Percentiles rank a stretch among this genome's conserved stretches.
Evolutionary conservation across 2,329 filamentous ascomycete species (phyloP).

Genomic region (Ophiostoma ulmi): DNA sequence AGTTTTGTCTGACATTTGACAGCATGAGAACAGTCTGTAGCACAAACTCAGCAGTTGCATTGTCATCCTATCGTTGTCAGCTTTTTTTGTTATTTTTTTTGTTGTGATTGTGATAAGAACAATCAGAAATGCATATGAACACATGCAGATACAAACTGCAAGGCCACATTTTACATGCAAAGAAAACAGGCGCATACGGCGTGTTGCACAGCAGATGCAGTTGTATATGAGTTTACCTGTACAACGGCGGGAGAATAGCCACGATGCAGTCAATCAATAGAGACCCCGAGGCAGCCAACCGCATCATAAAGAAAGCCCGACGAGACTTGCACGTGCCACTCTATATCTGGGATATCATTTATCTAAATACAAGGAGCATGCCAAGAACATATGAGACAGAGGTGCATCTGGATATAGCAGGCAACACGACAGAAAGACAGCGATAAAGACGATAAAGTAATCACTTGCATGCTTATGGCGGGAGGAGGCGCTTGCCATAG

Average conservation of each 20-base stretch:
- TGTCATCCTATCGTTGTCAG: too few relatives aligned
- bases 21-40: too few relatives aligned
- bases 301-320: background rate
- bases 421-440: background rate
- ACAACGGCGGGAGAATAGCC: background rate
- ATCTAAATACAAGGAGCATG: background rate
- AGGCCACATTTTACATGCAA: too few relatives aligned
- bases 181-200: background rate
- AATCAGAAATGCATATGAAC: too few relatives aligned
- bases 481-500: background rate
- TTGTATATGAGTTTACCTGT: background rate
- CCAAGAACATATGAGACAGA: slow-evolving; percentile 3
- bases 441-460: background rate
- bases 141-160: too few relatives aligned
- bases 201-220: background rate
- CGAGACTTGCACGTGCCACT: background rate
- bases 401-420: background rate
- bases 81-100: too few relatives aligned
- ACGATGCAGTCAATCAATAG: background rate
- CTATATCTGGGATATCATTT: background rate
- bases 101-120: too few relatives aligned
- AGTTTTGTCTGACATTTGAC: too few relatives aligned
- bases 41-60: too few relatives aligned
- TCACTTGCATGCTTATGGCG: too few relatives aligned
- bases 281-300: background rate